A percentile compares a stretch with the other conserved stretches of the same genome.
phyloP scores from a whole-genome alignment of 768 basidiomycete genomes.

The Rubroboletus satanas region DNA sequence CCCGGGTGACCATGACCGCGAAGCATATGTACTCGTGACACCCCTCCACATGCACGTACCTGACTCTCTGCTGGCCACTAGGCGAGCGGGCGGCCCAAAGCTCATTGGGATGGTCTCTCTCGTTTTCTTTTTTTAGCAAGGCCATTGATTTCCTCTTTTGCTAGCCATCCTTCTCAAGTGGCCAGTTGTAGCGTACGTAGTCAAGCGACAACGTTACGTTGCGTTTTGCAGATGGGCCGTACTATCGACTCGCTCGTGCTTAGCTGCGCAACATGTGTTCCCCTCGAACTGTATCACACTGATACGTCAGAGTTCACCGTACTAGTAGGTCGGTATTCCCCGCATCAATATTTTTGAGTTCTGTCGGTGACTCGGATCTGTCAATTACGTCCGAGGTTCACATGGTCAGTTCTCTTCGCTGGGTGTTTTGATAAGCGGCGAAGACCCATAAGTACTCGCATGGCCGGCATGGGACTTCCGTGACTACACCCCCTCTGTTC shows the following conservation, averaged over 20 bases:
- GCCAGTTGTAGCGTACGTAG: too few relatives aligned
- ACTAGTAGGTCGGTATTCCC: neutral
- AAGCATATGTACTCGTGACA: neutral
- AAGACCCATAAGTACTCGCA: conserved; percentile 13
- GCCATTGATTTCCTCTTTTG: too few relatives aligned
- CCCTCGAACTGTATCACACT: neutral
- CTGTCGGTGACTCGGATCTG: neutral
- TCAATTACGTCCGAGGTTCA: conserved; percentile 17
- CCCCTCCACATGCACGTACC: neutral
- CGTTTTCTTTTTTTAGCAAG: too few relatives aligned
- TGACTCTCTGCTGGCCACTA: neutral
- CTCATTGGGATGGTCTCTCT: too few relatives aligned
- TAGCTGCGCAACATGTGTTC: neutral
- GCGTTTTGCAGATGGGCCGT: too few relatives aligned
- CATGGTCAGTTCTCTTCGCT: neutral
- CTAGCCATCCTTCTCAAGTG: too few relatives aligned
- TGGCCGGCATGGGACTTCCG: neutral
- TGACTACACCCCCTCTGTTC: neutral
- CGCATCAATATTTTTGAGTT: neutral
- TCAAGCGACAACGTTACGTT: too few relatives aligned
- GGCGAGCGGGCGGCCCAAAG: too few relatives aligned
- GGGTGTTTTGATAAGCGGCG: neutral
- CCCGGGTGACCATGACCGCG: neutral
- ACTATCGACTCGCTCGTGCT: too few relatives aligned
- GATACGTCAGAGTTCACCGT: neutral